A percentile compares a stretch with the other conserved stretches of the same genome.
These are phyloP conservation scores for Tilletia caries DNA, from an alignment of 1,284 basidiomycete genomes.

Conservation along the genomic window DNA sequence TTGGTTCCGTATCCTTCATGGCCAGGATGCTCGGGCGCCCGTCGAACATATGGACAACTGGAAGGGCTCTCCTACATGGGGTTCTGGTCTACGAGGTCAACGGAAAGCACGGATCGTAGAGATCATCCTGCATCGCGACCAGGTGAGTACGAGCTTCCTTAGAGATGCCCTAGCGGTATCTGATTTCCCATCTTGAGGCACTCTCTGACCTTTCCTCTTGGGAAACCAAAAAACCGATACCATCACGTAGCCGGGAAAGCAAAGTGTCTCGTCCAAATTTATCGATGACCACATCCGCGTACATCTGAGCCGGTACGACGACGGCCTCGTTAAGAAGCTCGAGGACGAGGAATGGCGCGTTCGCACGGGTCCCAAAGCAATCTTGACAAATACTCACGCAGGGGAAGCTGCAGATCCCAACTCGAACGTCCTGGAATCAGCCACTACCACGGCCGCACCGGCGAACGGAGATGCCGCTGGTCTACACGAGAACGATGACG, in stretches of 20 bases:
- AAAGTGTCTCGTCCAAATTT: not conserved
- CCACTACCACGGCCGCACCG: not conserved
- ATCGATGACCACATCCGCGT: constrained; percentile 3
- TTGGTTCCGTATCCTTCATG: constrained; percentile 7
- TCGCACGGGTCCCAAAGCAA: not conserved
- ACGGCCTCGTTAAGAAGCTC: not conserved
- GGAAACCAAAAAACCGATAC: not conserved
- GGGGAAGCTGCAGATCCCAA: no score
- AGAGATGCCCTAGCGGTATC: no score
- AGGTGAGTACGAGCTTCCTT: not conserved
- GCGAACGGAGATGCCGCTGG: not conserved
- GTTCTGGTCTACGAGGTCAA: constrained; percentile 1
- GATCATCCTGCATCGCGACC: not conserved
- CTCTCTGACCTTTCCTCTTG: not conserved
- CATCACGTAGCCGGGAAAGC: not conserved
- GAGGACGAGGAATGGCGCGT: constrained; percentile 8
- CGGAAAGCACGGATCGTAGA: not conserved
- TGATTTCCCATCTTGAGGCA: no score
- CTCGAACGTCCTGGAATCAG: not conserved
- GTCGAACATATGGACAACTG: not conserved
- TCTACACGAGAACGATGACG: not conserved
- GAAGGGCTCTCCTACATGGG: not conserved
- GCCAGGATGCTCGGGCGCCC: constrained; percentile 8
- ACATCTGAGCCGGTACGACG: constrained; percentile 1
- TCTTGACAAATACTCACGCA: not conserved